Conservation (phyloP, 805 yeast genomes). For the Yarrowia yakushimensis region DNA sequence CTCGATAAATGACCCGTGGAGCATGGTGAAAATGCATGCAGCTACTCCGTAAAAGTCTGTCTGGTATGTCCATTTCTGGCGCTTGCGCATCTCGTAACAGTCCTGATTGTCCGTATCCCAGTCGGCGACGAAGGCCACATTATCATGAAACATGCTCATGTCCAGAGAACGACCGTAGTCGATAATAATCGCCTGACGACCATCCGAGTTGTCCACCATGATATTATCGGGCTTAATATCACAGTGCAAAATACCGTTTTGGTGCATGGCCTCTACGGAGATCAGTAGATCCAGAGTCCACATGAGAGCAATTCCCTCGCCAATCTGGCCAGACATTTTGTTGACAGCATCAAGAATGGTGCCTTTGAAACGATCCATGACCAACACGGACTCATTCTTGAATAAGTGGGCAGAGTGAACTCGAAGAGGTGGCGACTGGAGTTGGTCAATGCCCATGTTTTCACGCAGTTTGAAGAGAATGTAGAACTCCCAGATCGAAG, state of each 20-base stretch:
- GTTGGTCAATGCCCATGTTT: slow-evolving; percentile 8
- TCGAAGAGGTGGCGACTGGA: neutral
- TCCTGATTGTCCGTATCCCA: slow-evolving; percentile 66
- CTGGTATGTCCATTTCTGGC: slow-evolving; percentile 68
- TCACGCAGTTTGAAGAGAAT: slow-evolving; percentile 56
- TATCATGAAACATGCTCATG: slow-evolving; percentile 50
- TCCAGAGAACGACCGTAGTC: slow-evolving; percentile 85
- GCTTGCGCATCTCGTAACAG: slow-evolving; percentile 63
- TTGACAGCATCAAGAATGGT: slow-evolving; percentile 69
- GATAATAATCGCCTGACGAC: slow-evolving; percentile 50
- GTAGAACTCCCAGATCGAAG: slow-evolving; percentile 80
- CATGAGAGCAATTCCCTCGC: slow-evolving; percentile 61
- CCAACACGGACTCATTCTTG: slow-evolving; percentile 64
- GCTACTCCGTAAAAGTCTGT: slow-evolving; percentile 85
- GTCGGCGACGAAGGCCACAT: slow-evolving; percentile 53
- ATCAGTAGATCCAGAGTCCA: slow-evolving; percentile 62
- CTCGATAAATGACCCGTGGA: slow-evolving; percentile 65
- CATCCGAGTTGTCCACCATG: slow-evolving; percentile 52
- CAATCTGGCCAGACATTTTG: slow-evolving; percentile 42
- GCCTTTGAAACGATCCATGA: slow-evolving; percentile 64
- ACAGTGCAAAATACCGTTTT: slow-evolving; percentile 69
- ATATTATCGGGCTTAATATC: slow-evolving; percentile 85
- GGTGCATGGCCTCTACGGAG: slow-evolving; percentile 59
- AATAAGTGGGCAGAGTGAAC: slow-evolving; percentile 50
- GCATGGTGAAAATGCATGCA: slow-evolving; percentile 62